These are phyloP conservation scores for Pythium volutum DNA, from an alignment of 352 stramenopile species.

Conservation along the genomic window DNA sequence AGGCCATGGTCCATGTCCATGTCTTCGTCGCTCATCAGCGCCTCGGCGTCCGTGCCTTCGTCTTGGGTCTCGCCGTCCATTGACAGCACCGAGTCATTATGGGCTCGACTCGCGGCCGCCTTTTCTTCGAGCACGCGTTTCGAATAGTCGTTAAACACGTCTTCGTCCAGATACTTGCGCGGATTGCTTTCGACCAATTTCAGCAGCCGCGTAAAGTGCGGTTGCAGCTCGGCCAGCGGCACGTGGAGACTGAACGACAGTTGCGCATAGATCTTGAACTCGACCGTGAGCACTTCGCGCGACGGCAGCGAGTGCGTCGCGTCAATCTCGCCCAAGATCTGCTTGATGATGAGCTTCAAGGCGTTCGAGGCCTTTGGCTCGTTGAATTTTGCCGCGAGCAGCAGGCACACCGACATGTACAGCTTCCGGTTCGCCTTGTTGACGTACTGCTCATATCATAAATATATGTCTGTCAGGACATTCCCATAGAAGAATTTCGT, in stretches of 20 bases:
- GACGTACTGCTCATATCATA: conserved; percentile 78
- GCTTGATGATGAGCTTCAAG: conserved; percentile 59
- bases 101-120: conserved; percentile 23
- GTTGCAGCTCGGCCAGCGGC: conserved; percentile 69
- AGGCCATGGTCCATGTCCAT: conserved; percentile 16
- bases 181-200: conserved; percentile 88
- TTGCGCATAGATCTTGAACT: conserved; percentile 90
- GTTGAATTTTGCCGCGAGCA: conserved; percentile 94
- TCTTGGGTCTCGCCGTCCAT: conserved; percentile 48
- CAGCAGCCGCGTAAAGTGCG: conserved; percentile 84
- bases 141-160: conserved; percentile 78
- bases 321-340: conserved; percentile 79
- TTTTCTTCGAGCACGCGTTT: conserved; percentile 69
- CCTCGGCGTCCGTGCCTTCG: conserved; percentile 62
- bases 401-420: conserved; percentile 94
- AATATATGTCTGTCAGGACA: not conserved
- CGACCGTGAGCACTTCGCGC: conserved; percentile 79
- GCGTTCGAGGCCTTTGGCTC: conserved; percentile 67
- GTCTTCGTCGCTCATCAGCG: conserved; percentile 70
- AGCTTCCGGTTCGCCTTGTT: conserved; percentile 95
- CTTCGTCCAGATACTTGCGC: conserved; percentile 86
- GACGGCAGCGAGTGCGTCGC: conserved; percentile 75
- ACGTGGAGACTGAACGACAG: conserved; percentile 89
- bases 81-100: conserved; percentile 19
- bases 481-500: not conserved